Conservation (phyloP, 2,329 filamentous ascomycete genomes). For the Verticillium dahliae region DNA sequence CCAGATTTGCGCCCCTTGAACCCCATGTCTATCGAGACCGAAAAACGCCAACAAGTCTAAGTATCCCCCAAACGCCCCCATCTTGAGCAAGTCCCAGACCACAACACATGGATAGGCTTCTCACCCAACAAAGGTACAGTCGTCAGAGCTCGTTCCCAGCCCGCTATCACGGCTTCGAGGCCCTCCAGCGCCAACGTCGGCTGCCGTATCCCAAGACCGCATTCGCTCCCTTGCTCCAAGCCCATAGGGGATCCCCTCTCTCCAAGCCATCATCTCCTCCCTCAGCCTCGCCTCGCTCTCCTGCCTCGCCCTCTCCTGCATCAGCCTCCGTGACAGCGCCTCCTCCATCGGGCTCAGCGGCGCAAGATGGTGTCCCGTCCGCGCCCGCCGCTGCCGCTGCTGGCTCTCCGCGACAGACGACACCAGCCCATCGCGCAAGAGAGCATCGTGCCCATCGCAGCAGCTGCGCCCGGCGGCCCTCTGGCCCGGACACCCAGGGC, state of each 20-base stretch:
- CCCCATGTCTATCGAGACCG: too few relatives aligned
- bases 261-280: constrained; percentile 1
- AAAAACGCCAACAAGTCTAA: background rate
- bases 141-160: constrained; percentile 6
- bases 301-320: constrained; percentile 6
- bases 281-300: constrained; percentile 5
- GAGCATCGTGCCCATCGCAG: constrained; percentile 6
- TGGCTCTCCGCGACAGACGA: background rate
- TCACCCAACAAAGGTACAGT: constrained; percentile 2
- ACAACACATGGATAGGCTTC: background rate
- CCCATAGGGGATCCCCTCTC: background rate
- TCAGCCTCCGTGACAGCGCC: constrained; percentile 7
- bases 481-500: constrained; percentile 2
- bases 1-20: too few relatives aligned
- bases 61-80: background rate
- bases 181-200: background rate
- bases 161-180: constrained; percentile 10
- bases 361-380: background rate
- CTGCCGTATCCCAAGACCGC: background rate
- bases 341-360: constrained; percentile 9
- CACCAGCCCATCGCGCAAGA: constrained; percentile 1
- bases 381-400: background rate
- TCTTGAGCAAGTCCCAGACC: background rate
- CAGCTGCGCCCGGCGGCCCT: background rate
- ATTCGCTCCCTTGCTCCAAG: background rate